Percentiles rank a stretch among this genome's conserved stretches.
phyloP scores from a whole-genome alignment of 2,329 filamentous ascomycete species.

The Pseudocercospora fuligena region DNA sequence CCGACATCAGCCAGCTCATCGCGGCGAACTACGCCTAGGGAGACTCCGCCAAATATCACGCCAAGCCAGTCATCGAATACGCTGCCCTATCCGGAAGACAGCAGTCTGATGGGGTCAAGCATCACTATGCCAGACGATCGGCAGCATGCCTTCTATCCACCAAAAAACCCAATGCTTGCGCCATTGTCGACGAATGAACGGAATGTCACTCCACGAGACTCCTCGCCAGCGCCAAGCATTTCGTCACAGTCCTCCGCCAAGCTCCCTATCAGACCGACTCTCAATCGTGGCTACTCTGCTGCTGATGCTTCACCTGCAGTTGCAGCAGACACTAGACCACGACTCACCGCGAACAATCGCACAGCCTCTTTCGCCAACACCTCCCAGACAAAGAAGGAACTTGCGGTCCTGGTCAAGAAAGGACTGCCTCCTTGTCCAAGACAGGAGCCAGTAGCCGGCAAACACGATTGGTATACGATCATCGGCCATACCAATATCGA shows the following conservation, averaged over 20 bases:
- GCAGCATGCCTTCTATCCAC: constrained; percentile 45
- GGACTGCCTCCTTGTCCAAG: constrained; percentile 71
- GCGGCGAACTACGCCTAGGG: constrained; percentile 13
- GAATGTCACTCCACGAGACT: not conserved
- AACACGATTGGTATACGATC: constrained; percentile 81
- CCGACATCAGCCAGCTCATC: constrained; percentile 7
- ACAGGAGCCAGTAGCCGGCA: constrained; percentile 63
- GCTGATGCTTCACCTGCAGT: constrained; percentile 5
- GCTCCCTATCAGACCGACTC: constrained; percentile 12
- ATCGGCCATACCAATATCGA: constrained; percentile 72
- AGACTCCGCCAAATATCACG: constrained; percentile 38
- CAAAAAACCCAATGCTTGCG: constrained; percentile 19
- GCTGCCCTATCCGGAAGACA: constrained; percentile 53
- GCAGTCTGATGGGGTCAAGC: constrained; percentile 39
- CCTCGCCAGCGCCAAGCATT: constrained; percentile 12
- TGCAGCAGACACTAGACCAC: constrained; percentile 12
- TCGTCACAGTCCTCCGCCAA: constrained; percentile 12
- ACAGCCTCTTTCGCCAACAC: constrained; percentile 31
- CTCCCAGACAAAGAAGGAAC: constrained; percentile 48
- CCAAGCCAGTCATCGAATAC: constrained; percentile 37
- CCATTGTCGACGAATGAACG: constrained; percentile 1
- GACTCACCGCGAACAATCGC: constrained; percentile 15
- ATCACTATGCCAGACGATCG: constrained; percentile 50
- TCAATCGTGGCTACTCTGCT: constrained; percentile 22
- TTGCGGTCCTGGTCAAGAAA: constrained; percentile 48